These are phyloP conservation scores for Adansonia madagascariensis DNA, from an alignment of 441 rosid genomes.

Conservation along the genomic window DNA sequence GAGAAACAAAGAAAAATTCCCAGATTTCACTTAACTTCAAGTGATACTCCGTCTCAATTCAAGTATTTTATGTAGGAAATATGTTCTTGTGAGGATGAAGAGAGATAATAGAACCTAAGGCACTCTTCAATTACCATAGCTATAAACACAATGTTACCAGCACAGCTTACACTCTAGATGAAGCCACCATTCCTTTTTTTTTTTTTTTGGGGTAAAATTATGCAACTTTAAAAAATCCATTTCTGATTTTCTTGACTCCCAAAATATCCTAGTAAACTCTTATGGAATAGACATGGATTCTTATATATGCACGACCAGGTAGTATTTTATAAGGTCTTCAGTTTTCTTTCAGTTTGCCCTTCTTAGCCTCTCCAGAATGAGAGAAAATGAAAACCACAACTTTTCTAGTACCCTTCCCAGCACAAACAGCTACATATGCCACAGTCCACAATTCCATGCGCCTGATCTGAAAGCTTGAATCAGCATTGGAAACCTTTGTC, in stretches of 20 bases:
- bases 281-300: neutral
- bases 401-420: neutral
- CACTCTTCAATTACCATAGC: neutral
- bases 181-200: neutral
- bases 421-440: neutral
- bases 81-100: neutral
- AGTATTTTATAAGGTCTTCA: neutral
- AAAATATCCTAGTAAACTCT: conserved; percentile 17
- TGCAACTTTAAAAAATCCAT: neutral
- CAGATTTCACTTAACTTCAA: neutral
- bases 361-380: conserved; percentile 4
- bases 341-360: neutral
- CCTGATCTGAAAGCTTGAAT: conserved; percentile 11
- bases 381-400: neutral
- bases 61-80: neutral
- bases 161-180: neutral
- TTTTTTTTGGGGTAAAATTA: neutral
- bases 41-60: neutral
- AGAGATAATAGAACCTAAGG: neutral
- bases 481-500: conserved; percentile 14
- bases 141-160: neutral
- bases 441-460: neutral
- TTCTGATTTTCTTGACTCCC: neutral
- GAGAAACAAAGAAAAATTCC: neutral
- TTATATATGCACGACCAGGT: neutral